Evolutionary conservation across 257 asterid genomes (phyloP).

Genomic region (Scutellaria baicalensis): DNA sequence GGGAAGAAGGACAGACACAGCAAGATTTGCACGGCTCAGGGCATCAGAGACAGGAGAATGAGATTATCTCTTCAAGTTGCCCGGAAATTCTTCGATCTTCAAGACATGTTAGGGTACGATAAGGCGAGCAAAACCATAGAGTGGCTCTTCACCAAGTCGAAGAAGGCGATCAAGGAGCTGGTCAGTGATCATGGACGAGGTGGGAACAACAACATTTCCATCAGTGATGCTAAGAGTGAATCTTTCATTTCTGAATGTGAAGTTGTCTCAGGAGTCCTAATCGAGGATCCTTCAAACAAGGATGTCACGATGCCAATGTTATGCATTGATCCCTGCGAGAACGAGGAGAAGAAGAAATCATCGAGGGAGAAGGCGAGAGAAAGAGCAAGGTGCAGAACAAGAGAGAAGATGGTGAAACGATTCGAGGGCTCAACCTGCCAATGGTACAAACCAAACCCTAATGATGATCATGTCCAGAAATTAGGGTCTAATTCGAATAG

Average conservation of each 20-base stretch:
- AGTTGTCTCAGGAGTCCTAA: conserved; percentile 16
- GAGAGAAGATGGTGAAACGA: conserved; percentile 38
- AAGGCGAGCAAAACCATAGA: conserved; percentile 76
- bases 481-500: conserved; percentile 19
- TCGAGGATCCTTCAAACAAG: conserved; percentile 20
- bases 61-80: conserved; percentile 65
- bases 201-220: neutral
- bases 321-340: neutral
- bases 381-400: conserved; percentile 45
- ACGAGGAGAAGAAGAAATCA: neutral
- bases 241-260: conserved; percentile 43
- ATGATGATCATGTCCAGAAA: neutral
- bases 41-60: conserved; percentile 65
- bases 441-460: conserved; percentile 24
- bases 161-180: conserved; percentile 53
- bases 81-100: conserved; percentile 67
- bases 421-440: neutral
- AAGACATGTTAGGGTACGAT: conserved; percentile 65
- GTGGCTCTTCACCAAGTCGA: conserved; percentile 61
- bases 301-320: neutral
- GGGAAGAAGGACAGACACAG: conserved; percentile 77
- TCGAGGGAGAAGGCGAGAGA: conserved; percentile 55
- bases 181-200: conserved; percentile 10
- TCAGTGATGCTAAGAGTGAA: conserved; percentile 24
- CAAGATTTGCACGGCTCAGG: conserved; percentile 78